phyloP scores from a whole-genome alignment of 2,329 filamentous ascomycete species.

The Claviceps digitariae region DNA sequence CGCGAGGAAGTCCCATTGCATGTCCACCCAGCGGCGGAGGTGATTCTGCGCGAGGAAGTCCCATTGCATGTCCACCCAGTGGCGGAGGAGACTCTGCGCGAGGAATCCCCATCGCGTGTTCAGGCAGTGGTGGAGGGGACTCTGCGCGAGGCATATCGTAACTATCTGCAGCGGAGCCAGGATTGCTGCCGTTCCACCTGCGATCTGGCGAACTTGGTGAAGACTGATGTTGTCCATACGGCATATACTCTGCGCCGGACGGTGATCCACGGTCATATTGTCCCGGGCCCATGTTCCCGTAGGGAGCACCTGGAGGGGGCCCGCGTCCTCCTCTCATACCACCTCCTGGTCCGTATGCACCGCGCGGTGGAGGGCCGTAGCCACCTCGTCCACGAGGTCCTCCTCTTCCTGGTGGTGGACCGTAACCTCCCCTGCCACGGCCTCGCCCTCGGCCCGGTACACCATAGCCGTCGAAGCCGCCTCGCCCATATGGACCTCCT shows the following conservation, averaged over 20 bases:
- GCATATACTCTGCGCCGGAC: slow-evolving; percentile 5
- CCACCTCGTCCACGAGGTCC: slow-evolving; percentile 25
- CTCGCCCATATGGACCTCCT: slow-evolving; percentile 36
- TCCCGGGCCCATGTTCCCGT: slow-evolving; percentile 19
- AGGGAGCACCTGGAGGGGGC: slow-evolving; percentile 21
- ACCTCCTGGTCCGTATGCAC: slow-evolving; percentile 14
- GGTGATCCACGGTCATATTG: slow-evolving; percentile 25
- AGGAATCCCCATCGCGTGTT: slow-evolving; percentile 28
- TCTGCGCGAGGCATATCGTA: slow-evolving; percentile 40
- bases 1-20: slow-evolving; percentile 15
- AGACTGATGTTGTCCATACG: slow-evolving; percentile 19
- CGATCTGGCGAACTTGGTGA: neutral
- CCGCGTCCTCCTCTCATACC: slow-evolving; percentile 18
- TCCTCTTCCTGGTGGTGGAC: slow-evolving; percentile 24
- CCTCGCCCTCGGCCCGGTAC: slow-evolving; percentile 24
- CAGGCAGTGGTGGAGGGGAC: slow-evolving; percentile 48
- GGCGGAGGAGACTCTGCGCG: slow-evolving; percentile 53
- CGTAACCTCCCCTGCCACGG: slow-evolving; percentile 31
- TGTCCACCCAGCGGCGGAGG: slow-evolving; percentile 45
- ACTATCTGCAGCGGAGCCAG: slow-evolving; percentile 22
- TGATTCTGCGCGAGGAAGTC: slow-evolving; percentile 43
- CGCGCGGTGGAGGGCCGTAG: slow-evolving; percentile 19
- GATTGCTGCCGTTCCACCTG: slow-evolving; percentile 4
- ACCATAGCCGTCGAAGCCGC: slow-evolving; percentile 34
- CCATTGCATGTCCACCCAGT: slow-evolving; percentile 27